Conservation (phyloP, 202 grass and related monocot genomes). For the Miscanthus sacchariflorus region DNA sequence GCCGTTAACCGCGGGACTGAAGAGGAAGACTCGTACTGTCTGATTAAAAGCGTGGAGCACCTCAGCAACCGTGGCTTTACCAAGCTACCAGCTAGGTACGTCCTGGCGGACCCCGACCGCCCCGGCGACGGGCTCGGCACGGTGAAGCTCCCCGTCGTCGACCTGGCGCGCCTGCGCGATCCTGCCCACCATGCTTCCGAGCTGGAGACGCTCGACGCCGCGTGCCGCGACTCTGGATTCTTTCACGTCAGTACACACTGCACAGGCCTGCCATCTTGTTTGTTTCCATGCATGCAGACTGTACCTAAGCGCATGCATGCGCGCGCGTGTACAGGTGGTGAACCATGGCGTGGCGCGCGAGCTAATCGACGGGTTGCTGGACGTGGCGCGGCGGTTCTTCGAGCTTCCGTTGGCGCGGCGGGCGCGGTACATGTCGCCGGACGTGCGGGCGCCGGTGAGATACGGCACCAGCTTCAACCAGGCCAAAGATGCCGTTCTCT, state of each 20-base stretch:
- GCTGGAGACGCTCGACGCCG: slow-evolving; percentile 51
- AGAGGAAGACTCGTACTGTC: slow-evolving; percentile 24
- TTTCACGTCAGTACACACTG: slow-evolving; percentile 53
- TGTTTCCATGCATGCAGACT: neutral
- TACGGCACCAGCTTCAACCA: slow-evolving; percentile 98
- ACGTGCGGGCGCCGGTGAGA: slow-evolving; percentile 58
- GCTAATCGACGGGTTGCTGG: slow-evolving; percentile 42
- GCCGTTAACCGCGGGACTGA: neutral
- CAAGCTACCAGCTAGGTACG: slow-evolving; percentile 63
- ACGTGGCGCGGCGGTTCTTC: slow-evolving; percentile 78
- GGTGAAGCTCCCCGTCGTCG: slow-evolving; percentile 32
- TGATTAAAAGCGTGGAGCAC: slow-evolving; percentile 57
- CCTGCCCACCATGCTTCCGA: slow-evolving; percentile 35
- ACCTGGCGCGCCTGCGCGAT: slow-evolving; percentile 54
- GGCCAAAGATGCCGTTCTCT: slow-evolving; percentile 71
- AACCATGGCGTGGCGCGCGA: slow-evolving; percentile 62
- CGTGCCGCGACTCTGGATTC: slow-evolving; percentile 78
- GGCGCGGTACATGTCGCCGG: slow-evolving; percentile 68
- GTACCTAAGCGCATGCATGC: neutral
- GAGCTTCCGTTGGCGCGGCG: slow-evolving; percentile 54
- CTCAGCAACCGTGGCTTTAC: slow-evolving; percentile 67
- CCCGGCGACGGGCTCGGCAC: neutral
- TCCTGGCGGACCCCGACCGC: slow-evolving; percentile 68
- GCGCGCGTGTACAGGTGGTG: slow-evolving; percentile 55
- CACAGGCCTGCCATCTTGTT: neutral